Evolutionary conservation across 208 protist species (phyloP).

Genomic region (Crithidia acanthocephali): DNA sequence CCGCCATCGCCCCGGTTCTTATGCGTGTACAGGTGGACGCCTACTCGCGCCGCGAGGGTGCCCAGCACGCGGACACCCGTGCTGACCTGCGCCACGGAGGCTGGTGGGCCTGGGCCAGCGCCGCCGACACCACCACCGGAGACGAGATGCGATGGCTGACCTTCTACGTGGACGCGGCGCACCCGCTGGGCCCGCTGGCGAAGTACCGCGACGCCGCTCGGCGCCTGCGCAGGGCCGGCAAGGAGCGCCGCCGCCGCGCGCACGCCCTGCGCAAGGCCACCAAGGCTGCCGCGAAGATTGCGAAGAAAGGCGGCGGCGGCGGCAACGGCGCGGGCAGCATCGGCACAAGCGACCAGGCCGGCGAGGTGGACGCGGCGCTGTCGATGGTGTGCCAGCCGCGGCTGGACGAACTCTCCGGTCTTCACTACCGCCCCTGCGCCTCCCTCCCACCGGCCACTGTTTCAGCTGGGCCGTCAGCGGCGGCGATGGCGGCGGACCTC

Average conservation of each 20-base stretch:
- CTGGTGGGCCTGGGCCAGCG: background rate
- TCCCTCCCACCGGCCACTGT: background rate
- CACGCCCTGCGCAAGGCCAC: background rate
- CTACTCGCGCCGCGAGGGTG: slow-evolving; percentile 22
- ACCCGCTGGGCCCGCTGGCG: slow-evolving; percentile 28
- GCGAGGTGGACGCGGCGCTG: slow-evolving; percentile 25
- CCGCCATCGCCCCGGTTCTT: slow-evolving; percentile 19
- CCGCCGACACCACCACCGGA: background rate
- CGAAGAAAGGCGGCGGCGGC: background rate
- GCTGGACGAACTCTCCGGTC: slow-evolving; percentile 39
- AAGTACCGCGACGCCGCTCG: slow-evolving; percentile 20
- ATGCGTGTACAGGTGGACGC: slow-evolving; percentile 27
- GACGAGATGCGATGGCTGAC: slow-evolving; percentile 29
- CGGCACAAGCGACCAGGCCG: no score
- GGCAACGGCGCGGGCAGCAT: no score
- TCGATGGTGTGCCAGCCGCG: slow-evolving; percentile 42
- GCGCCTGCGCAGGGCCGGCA: background rate
- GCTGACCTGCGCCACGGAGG: background rate
- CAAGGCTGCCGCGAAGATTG: background rate
- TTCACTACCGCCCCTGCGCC: slow-evolving; percentile 49
- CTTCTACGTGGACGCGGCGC: slow-evolving; percentile 21
- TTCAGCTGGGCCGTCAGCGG: background rate
- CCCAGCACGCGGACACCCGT: slow-evolving; percentile 4
- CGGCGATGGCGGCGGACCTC: background rate
- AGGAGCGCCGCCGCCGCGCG: slow-evolving; percentile 3